Evolutionary conservation across 768 basidiomycete genomes (phyloP).

Genomic region (Guyanaporus albipodus): DNA sequence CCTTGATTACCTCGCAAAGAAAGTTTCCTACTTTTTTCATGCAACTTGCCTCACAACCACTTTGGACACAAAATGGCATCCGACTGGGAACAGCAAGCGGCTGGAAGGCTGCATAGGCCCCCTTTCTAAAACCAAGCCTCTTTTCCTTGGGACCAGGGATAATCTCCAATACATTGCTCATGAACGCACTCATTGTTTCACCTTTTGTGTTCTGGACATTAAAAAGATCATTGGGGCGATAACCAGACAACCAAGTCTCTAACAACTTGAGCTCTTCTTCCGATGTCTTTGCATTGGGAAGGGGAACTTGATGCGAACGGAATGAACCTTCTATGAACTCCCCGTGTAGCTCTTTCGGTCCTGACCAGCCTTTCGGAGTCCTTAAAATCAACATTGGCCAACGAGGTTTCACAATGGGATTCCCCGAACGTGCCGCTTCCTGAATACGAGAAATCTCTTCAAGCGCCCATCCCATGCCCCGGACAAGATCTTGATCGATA

Average conservation of each 20-base stretch:
- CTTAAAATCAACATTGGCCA: conserved; percentile 88
- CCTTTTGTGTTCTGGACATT: conserved; percentile 14
- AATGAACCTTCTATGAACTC: conserved; percentile 78
- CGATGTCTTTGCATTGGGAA: conserved; percentile 65
- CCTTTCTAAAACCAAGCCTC: conserved; percentile 67
- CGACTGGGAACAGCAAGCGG: conserved; percentile 67
- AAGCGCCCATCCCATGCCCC: conserved; percentile 78
- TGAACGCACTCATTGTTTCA: conserved; percentile 45
- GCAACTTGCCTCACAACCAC: conserved; percentile 62
- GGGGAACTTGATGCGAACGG: conserved; percentile 85
- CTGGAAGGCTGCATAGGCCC: conserved; percentile 58
- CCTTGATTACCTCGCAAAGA: conserved; percentile 51
- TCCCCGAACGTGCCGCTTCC: conserved; percentile 67
- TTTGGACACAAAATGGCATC: conserved; percentile 47
- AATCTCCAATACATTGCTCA: conserved; percentile 51
- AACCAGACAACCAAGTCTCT: conserved; percentile 70
- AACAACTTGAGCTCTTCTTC: conserved; percentile 59
- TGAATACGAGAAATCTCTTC: conserved; percentile 75
- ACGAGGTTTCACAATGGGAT: conserved; percentile 80
- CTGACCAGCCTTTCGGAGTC: conserved; percentile 78
- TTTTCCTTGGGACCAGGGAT: conserved; percentile 53
- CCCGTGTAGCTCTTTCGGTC: conserved; percentile 63
- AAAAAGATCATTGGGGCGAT: conserved; percentile 67
- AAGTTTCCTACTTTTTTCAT: conserved; percentile 69
- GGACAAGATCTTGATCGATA: conserved; percentile 77